Evolutionary conservation across 2,329 filamentous ascomycete species (phyloP).

Genomic region (Allantophomopsis cytisporea): DNA sequence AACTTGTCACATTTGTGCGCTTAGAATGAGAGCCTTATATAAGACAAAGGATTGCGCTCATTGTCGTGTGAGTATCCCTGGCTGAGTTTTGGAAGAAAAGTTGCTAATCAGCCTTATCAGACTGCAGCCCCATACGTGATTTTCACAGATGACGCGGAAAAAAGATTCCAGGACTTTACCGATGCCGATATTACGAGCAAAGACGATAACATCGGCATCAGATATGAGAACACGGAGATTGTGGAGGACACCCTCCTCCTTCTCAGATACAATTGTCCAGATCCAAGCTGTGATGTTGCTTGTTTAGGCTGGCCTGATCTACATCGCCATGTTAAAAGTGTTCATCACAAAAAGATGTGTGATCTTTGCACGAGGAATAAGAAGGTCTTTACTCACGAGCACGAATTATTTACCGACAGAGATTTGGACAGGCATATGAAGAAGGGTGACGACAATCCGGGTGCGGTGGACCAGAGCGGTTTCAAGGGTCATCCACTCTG

Average conservation of each 20-base stretch:
- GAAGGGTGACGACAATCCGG: constrained; percentile 80
- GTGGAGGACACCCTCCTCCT: constrained; percentile 82
- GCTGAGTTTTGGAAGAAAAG: neutral
- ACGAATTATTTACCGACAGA: constrained; percentile 74
- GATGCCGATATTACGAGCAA: constrained; percentile 59
- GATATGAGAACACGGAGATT: constrained; percentile 79
- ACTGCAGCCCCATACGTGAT: constrained; percentile 70
- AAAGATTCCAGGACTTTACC: constrained; percentile 75
- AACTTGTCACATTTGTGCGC: constrained; percentile 90
- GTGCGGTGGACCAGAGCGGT: constrained; percentile 81
- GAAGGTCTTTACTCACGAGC: constrained; percentile 96
- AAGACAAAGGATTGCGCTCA: constrained; percentile 96
- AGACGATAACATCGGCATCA: constrained; percentile 81
- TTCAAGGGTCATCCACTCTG: constrained; percentile 95
- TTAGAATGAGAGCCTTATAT: constrained; percentile 85
- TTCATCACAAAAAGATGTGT: constrained; percentile 81
- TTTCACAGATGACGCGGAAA: constrained; percentile 75
- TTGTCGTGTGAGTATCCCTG: constrained; percentile 55
- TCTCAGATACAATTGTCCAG: constrained; percentile 89
- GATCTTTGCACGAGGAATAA: constrained; percentile 89
- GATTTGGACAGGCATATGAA: constrained; percentile 82
- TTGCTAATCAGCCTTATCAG: constrained; percentile 16
- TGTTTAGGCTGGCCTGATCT: constrained; percentile 71
- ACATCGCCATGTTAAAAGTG: constrained; percentile 67
- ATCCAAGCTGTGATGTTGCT: constrained; percentile 70